These are phyloP conservation scores for Pseudogymnoascus sp. DNA, from an alignment of 2,329 filamentous ascomycete species.

Conservation along the genomic window DNA sequence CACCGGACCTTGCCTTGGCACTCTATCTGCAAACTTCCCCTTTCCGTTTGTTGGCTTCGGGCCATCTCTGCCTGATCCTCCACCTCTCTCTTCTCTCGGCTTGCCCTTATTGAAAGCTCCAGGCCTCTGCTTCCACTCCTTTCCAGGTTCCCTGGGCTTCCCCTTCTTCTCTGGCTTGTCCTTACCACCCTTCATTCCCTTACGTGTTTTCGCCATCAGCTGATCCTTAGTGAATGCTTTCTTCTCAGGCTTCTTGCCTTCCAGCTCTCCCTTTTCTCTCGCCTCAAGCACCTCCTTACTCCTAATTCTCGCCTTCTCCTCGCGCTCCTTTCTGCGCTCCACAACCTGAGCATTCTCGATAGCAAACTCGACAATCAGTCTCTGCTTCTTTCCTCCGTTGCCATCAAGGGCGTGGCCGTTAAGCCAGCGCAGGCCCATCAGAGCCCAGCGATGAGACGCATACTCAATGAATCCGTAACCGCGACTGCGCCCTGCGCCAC, in stretches of 20 bases:
- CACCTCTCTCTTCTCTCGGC: constrained; percentile 5
- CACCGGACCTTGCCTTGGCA: constrained; percentile 27
- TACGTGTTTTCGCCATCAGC: constrained; percentile 29
- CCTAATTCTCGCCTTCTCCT: constrained; percentile 43
- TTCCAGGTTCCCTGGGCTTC: constrained; percentile 11
- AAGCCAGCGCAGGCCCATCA: constrained; percentile 90
- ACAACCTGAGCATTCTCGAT: constrained; percentile 98
- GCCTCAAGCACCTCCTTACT: constrained; percentile 27
- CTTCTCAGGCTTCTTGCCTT: constrained; percentile 26
- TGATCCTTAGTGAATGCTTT: constrained; percentile 24
- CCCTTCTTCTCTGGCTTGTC: constrained; percentile 15
- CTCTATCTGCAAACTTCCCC: constrained; percentile 9
- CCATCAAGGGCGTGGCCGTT: constrained; percentile 64
- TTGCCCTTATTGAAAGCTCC: constrained; percentile 10
- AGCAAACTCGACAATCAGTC: constrained; percentile 90
- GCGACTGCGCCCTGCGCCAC: constrained; percentile 71
- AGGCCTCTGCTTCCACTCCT: constrained; percentile 9
- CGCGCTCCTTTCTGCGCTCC: constrained; percentile 60
- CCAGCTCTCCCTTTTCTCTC: constrained; percentile 24
- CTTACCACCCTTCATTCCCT: constrained; percentile 24
- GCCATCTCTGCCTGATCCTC: constrained; percentile 13
- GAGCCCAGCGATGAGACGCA: constrained; percentile 80
- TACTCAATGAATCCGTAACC: constrained; percentile 99
- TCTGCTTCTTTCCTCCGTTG: constrained; percentile 67
- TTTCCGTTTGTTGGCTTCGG: constrained; percentile 13